Base-by-base conservation (phyloP, 768 basidiomycete species). In the Ramaria rubella region DNA sequence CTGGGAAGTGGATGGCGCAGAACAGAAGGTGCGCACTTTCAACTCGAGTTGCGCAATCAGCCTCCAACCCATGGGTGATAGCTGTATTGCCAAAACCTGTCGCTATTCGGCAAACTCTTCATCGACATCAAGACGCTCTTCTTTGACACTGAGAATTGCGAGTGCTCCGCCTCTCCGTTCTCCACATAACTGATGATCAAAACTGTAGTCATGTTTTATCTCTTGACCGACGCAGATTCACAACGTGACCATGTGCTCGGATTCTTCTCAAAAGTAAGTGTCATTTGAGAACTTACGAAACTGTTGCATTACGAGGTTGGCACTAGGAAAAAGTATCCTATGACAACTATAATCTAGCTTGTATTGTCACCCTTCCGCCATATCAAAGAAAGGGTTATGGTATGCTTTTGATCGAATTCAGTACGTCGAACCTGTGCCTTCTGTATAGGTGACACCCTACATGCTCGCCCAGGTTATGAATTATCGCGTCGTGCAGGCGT, bases 341-440 rank as follows among this genome's bases (percentile, higher is more conserved):
- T 61, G 96, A 99, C 63, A 90, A 95, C 63, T 96, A 94, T 72
- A 99, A 99, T 66, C 80, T 99, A 8, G 95, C 95, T 3, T 94
- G 92, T 69, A 99, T 99, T 63, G 85, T 98, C 62, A 90, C 89
- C 6, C 81, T 99, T 40, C 96, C 96, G 1, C 96, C 94, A 17
- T 92, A 86, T 65, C 95, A 97, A 65, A 79, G 83, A 57, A 81
- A 85, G 63, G 90, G 93, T 5, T 96, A 87, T 64, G 96, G 95
- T 2, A 92, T 90, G 78, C 83, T 98, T 24, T 79, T 99, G 79
- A 97, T 98, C 60, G 95, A 99, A 73, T 96, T 98, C 76, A 98
- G 95, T 95, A 66, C 43, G 91, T 72, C n/a, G 40, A 4, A 24
- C 24, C 15, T 31, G 12, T 23, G 9, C 30, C 31, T 62, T 7